Evolutionary conservation across 768 basidiomycete species (phyloP), one percentile per base, ranked within the genome.

Genomic region (Suillus lakei): DNA sequence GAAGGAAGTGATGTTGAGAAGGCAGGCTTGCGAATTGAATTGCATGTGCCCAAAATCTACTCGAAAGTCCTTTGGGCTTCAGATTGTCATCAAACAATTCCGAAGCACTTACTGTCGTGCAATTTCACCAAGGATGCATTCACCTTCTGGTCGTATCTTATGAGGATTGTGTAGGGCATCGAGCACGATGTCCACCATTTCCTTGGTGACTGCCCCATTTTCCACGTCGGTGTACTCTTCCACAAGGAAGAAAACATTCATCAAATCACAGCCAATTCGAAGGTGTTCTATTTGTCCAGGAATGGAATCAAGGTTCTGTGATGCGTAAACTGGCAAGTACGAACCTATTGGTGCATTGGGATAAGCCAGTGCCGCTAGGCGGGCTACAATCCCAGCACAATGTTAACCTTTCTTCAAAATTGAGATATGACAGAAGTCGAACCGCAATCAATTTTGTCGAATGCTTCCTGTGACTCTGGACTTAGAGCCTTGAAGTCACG

Each of bases 381-480:
- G 66, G n/a, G 44, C 66, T 67, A 26, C 1, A 38, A 36, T 7
- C 13, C 23, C 6, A 16, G 18, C 13, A n/a, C n/a, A n/a, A 48
- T n/a, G 26, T 34, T 15, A 46, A 23, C 5, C 34, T 8, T n/a
- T 34, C 26, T 8, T 46, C 38, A 23, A 3, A 53, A 60, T 6
- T 10, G 26, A 43, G 36, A 1, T 8, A 23, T 23, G 15, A 39
- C 6, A 30, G 28, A 56, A 16, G 3, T 55, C 64, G 2, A 5
- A 80, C 83, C 76, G 64, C 82, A 81, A 64, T 83, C 78, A 68
- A 82, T 82, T 7, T 58, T 64, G 46, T 84, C 74, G 72, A 85
- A 83, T 2, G 80, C 79, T 10, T 64, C 68, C 64, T 83, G 82
- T 0, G 81, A 71, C 23, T 72, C 71, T 1, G 74, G 68, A 3